Percentiles rank a stretch among this genome's conserved stretches.
Evolutionary conservation across 1,284 basidiomycete species (phyloP).

Genomic region (Apiotrichum akiyoshidainum): DNA sequence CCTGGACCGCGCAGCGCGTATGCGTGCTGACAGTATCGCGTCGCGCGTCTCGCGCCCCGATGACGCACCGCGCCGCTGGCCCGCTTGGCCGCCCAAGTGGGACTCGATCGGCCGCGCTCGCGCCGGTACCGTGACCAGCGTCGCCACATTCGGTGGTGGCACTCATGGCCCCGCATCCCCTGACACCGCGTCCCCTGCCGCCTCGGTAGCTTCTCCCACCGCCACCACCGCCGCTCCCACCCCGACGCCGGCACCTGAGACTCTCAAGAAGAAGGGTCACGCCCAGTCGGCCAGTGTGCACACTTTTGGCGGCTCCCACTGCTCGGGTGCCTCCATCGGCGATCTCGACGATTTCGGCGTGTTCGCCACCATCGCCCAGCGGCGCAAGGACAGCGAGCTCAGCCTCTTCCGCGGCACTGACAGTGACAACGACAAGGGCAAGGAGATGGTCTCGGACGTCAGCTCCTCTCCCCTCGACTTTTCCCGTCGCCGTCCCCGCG

Average conservation of each 20-base stretch:
- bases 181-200: no score
- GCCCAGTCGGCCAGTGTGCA: slow-evolving; percentile 7
- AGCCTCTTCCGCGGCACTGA: background rate
- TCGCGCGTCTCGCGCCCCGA: background rate
- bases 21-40: background rate
- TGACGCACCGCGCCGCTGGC: background rate
- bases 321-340: background rate
- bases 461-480: background rate
- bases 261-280: background rate
- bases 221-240: background rate
- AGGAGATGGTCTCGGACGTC: background rate
- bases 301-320: slow-evolving; percentile 7
- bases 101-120: background rate
- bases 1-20: background rate
- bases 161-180: no score
- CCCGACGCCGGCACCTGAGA: background rate
- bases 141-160: background rate
- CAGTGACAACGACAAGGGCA: background rate
- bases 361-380: background rate
- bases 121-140: background rate
- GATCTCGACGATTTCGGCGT: background rate
- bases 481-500: background rate
- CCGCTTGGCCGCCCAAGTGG: slow-evolving; percentile 6
- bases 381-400: background rate
- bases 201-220: background rate